Percentiles rank a stretch among this genome's conserved stretches.
These are phyloP conservation scores for Ceratobasidium sp. DNA, from an alignment of 1,284 basidiomycete species.

Conservation along the genomic window DNA sequence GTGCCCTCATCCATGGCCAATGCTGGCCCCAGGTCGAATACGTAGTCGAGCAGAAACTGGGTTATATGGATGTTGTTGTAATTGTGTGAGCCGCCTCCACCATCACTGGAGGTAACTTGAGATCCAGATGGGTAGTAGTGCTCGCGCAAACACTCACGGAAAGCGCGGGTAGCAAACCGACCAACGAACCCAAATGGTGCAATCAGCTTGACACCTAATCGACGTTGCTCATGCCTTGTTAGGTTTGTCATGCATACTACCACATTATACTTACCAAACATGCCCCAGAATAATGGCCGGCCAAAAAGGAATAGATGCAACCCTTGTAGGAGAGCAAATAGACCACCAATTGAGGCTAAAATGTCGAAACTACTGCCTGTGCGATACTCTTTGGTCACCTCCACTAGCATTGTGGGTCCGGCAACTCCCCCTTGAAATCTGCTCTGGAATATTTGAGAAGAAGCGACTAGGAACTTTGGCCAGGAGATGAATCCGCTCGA, in stretches of 20 bases:
- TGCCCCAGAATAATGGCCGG: slow-evolving; percentile 2
- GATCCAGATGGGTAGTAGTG: background rate
- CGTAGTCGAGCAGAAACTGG: background rate
- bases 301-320: slow-evolving; percentile 5
- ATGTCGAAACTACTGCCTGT: background rate
- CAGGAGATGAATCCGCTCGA: background rate
- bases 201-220: slow-evolving; percentile 8
- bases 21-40: background rate
- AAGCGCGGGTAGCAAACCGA: background rate
- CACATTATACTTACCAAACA: background rate
- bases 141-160: background rate
- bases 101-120: background rate
- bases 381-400: background rate
- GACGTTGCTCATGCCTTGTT: background rate
- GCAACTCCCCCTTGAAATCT: background rate
- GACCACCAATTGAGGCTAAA: slow-evolving; percentile 12
- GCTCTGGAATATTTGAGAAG: background rate
- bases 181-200: slow-evolving; percentile 8
- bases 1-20: too few relatives aligned
- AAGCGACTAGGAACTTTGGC: background rate
- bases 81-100: background rate
- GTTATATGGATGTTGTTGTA: background rate
- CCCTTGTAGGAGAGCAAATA: slow-evolving; percentile 2
- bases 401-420: background rate
- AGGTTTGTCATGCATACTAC: too few relatives aligned